Evolutionary conservation across 352 stramenopile genomes (phyloP), one percentile per base, ranked within the genome.

Genomic region (Hyphochytrium catenoides): DNA sequence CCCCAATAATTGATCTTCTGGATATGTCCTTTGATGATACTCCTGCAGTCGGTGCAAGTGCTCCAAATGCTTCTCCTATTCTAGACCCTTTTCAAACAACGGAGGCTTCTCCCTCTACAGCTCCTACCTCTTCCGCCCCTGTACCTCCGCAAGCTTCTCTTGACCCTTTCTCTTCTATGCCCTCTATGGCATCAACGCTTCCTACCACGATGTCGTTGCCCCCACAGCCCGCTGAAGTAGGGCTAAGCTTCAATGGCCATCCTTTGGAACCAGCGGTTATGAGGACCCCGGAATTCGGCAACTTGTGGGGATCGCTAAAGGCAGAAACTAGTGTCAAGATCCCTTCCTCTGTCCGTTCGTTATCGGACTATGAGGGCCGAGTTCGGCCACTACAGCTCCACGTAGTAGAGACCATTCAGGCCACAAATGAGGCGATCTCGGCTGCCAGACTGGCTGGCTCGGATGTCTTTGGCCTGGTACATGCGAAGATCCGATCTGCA

Each of bases 351-450:
- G 66, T 85, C 24, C 67, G 60, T 31, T 62, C 59, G 25, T 62
- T 85, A 18, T 67, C 79, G 35, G 70, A 82, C 36, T 85, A 81
- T 39, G 67, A 72, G 46, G 49, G 52, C 14, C 63, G 63, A 38
- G 73, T 82, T 59, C 59, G 72, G 47, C 52, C 59, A 42, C 72
- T 78, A 34, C 53, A 67, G 7, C 64, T 79, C 12, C 61, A 81
- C 59, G 74, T 64, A 0, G 70, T 85, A 15, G 70, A 85, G 49
- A 56, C 67, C 14, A 85, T 85, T 35, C 51, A 63, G 43, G n/a
- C 32, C 81, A 68, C 70, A 8, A 85, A 79, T 50, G 70, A 85
- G 57, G 70, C 69, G 29, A 85, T 85, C 44, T 65, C 70, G 16
- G 59, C 67, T 24, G 71, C 57, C 11, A 67, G 70, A 23, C 43